Evolutionary conservation across 2,329 filamentous ascomycete species (phyloP).

Genomic region (Coleophoma eucalyptorum): DNA sequence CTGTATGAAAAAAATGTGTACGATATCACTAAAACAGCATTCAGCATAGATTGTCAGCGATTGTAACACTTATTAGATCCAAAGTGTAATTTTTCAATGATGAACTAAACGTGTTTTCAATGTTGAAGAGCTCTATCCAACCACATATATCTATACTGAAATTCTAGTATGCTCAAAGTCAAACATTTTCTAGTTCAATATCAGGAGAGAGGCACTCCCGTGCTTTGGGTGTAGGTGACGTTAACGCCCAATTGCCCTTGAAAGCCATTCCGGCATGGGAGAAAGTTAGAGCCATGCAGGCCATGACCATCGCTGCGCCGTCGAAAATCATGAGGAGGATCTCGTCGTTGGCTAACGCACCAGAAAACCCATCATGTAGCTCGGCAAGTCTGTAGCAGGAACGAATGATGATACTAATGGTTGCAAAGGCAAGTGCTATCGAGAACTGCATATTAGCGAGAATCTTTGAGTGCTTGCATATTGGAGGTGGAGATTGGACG

Average conservation of each 20-base stretch:
- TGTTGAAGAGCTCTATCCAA: too few relatives aligned
- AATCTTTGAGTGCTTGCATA: conserved; percentile 38
- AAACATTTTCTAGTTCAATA: too few relatives aligned
- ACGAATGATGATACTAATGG: conserved; percentile 43
- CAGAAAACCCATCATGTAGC: conserved; percentile 47
- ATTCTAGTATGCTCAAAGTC: too few relatives aligned
- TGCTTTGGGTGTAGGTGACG: background rate
- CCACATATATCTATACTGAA: too few relatives aligned
- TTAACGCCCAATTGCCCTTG: background rate
- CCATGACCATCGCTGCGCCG: conserved; percentile 29
- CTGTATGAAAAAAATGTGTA: background rate
- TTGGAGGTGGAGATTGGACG: background rate
- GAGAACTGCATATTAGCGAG: conserved; percentile 38
- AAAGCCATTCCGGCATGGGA: conserved; percentile 24
- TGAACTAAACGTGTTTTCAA: too few relatives aligned
- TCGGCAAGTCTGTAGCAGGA: conserved; percentile 54
- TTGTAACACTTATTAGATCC: too few relatives aligned
- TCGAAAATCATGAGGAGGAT: conserved; percentile 39
- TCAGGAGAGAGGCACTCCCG: background rate
- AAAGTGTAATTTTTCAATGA: too few relatives aligned
- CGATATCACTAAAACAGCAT: background rate
- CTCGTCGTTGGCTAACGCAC: conserved; percentile 41
- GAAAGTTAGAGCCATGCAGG: conserved; percentile 21
- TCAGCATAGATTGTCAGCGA: background rate
- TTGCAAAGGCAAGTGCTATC: conserved; percentile 40